Evolutionary conservation across 2,329 filamentous ascomycete species (phyloP).

Genomic region (Colletotrichum australisinense): DNA sequence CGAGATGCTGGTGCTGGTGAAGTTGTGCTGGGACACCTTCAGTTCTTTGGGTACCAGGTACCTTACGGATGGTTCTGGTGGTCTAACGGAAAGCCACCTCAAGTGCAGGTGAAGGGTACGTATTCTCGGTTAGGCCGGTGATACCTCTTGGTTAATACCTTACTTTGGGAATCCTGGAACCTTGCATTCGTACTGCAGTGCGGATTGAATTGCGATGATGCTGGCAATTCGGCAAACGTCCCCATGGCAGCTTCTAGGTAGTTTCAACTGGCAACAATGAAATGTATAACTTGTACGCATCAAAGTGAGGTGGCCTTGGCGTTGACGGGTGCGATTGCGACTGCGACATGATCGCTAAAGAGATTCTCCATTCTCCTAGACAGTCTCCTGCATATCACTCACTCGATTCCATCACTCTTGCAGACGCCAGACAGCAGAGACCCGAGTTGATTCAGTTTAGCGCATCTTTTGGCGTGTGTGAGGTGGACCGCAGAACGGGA

Average conservation of each 20-base stretch:
- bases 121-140: constrained; percentile 22
- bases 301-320: constrained; percentile 11
- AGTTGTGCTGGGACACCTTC: too few relatives aligned
- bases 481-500: constrained; percentile 25
- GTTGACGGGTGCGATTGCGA: neutral
- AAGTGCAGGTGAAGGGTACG: constrained; percentile 9
- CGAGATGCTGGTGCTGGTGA: neutral
- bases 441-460: constrained; percentile 16
- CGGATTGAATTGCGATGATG: neutral
- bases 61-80: too few relatives aligned
- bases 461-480: constrained; percentile 16
- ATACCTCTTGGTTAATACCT: neutral
- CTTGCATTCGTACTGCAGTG: neutral
- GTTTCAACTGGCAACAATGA: neutral
- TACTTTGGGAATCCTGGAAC: neutral
- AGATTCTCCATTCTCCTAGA: neutral
- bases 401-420: neutral
- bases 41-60: too few relatives aligned
- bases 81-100: neutral
- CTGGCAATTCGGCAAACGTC: constrained; percentile 11
- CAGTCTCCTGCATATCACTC: neutral
- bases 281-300: too few relatives aligned
- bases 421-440: neutral
- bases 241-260: neutral
- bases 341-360: constrained; percentile 7